A percentile compares a stretch with the other conserved stretches of the same genome.
Conservation (phyloP, 78 protist species). For the Dictyostelium intermedium region DNA sequence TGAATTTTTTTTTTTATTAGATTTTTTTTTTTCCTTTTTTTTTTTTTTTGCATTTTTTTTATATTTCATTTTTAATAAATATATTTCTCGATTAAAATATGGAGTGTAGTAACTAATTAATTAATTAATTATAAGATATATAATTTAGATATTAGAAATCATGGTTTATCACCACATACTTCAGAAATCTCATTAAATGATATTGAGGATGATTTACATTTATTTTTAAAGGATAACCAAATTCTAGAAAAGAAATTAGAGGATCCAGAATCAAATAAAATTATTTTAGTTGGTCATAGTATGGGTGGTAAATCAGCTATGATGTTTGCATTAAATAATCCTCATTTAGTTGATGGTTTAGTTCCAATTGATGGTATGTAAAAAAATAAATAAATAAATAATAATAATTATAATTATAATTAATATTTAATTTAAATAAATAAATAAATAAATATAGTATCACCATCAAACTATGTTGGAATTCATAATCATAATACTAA, state of each 20-base stretch:
- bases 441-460: not conserved
- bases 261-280: not conserved
- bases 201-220: slow-evolving; percentile 17
- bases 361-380: slow-evolving; percentile 51
- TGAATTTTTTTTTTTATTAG: not conserved
- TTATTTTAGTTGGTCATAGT: slow-evolving; percentile 35
- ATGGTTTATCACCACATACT: slow-evolving; percentile 40
- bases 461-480: slow-evolving; percentile 54
- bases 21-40: too few species aligned
- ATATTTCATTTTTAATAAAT: too few species aligned
- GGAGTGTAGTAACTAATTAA: not conserved
- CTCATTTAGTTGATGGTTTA: slow-evolving; percentile 28
- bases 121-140: not conserved
- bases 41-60: too few species aligned
- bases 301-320: slow-evolving; percentile 37
- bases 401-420: not conserved
- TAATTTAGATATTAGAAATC: slow-evolving; percentile 44
- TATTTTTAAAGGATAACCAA: slow-evolving; percentile 5
- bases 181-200: slow-evolving; percentile 6
- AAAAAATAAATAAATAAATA: not conserved
- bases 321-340: slow-evolving; percentile 12
- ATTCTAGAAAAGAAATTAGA: not conserved
- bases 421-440: too few species aligned
- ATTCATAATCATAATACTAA: slow-evolving; percentile 49
- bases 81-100: too few species aligned